Evolutionary conservation across 2,329 filamentous ascomycete species (phyloP), one percentile per base, ranked within the genome.

Genomic region (Escovopsis sp.): DNA sequence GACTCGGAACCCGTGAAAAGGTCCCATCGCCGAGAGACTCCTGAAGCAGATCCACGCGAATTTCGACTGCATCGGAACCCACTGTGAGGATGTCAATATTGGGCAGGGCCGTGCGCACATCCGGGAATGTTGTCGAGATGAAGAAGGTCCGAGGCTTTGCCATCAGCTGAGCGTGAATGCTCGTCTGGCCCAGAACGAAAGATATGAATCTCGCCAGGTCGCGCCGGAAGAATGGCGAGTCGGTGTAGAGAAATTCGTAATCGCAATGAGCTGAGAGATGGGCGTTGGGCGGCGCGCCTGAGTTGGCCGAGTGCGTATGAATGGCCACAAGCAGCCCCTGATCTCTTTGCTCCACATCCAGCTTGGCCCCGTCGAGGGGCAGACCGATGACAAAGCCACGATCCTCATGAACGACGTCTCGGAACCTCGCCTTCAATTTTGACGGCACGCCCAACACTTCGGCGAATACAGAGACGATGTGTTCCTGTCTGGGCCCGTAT

Each of bases 51-150:
- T 94, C 86, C 9, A 91, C 85, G 19, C 86, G 76, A 41, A 93
- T 74, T 58, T 94, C 86, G 36, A 93, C 81, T 0, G 84, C 84
- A 60, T 94, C 85, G 12, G 85, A 81, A 33, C 86, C 86, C 4
- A 93, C 85, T 1, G 85, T 91, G 37, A 93, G 64, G 41, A 93
- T 91, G 59, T 91, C 85, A 45, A 94, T 70, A 55, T 93, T 91
- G 1, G 85, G 82, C 38, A 93, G 66, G 8, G 85, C 85, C 4
- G 83, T 80, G 47, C 81, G 80, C 8, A 94, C 82, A 56, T 94
- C 85, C 0, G 85, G 82, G 50, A 93, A 93, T 0, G 86, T 93
- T 1, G 85, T 91, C 4, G 85, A 91, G 49, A 93, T 86, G 55
- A 91, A 79, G 51, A 84, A 88, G 0, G 85, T 91, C 53, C 85